Conservation (phyloP, 257 asterid genomes). For the Echites panduratus region DNA sequence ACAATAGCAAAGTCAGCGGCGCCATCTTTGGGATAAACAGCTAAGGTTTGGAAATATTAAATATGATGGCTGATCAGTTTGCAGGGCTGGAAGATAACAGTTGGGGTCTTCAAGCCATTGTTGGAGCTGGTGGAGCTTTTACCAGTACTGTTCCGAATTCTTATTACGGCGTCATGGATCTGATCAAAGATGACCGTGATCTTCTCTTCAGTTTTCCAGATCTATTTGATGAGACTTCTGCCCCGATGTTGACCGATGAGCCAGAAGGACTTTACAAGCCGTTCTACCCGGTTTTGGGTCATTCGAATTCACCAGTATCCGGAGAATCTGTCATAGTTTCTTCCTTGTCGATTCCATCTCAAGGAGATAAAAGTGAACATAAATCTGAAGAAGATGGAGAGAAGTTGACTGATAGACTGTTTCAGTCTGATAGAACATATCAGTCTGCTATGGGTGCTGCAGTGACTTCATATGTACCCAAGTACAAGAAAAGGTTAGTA, state of each 20-base stretch:
- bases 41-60: background rate
- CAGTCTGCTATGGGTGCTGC: slow-evolving; percentile 22
- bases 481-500: slow-evolving; percentile 70
- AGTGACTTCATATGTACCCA: slow-evolving; percentile 37
- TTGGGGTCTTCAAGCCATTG: slow-evolving; percentile 31
- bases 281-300: slow-evolving; percentile 28
- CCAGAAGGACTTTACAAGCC: slow-evolving; percentile 76
- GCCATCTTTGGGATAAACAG: background rate
- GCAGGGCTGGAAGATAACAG: slow-evolving; percentile 17
- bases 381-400: slow-evolving; percentile 19
- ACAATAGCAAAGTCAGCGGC: slow-evolving; percentile 14
- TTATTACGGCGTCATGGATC: slow-evolving; percentile 1
- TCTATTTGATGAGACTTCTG: slow-evolving; percentile 28
- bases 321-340: slow-evolving; percentile 4
- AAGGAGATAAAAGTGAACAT: slow-evolving; percentile 22
- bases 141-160: background rate
- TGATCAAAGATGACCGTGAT: slow-evolving; percentile 7
- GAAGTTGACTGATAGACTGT: slow-evolving; percentile 4
- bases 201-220: slow-evolving; percentile 29
- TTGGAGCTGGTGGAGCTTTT: slow-evolving; percentile 7
- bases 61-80: slow-evolving; percentile 20
- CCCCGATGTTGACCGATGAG: slow-evolving; percentile 34
- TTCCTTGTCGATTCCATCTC: background rate
- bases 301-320: slow-evolving; percentile 15
- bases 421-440: background rate